Percentiles rank a stretch among this genome's conserved stretches.
These are phyloP conservation scores for Takashimella koratensis DNA, from an alignment of 1,284 basidiomycete species.

Conservation along the genomic window DNA sequence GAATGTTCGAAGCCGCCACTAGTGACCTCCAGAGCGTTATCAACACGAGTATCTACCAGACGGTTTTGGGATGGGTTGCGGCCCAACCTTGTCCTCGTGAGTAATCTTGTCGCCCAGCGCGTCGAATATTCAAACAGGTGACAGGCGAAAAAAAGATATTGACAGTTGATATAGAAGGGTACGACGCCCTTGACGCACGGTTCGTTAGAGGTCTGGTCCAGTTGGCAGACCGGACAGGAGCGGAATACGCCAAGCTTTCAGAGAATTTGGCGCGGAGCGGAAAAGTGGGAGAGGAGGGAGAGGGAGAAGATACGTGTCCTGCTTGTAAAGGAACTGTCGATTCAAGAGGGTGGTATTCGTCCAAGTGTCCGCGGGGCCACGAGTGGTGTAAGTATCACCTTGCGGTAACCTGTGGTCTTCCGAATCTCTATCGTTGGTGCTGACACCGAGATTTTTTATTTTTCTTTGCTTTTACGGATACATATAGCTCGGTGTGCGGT, in stretches of 20 bases:
- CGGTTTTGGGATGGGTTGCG: neutral
- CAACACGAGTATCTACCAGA: neutral
- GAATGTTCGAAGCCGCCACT: neutral
- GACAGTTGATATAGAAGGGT: too few relatives aligned
- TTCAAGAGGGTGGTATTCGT: neutral
- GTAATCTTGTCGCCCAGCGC: neutral
- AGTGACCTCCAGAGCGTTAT: neutral
- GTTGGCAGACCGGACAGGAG: neutral
- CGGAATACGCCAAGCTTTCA: neutral
- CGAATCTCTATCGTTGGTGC: too few relatives aligned
- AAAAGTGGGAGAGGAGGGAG: neutral
- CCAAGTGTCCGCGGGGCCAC: conserved; percentile 30
- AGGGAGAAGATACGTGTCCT: neutral
- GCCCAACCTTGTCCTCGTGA: neutral
- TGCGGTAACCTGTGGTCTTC: too few relatives aligned
- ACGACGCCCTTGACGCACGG: neutral
- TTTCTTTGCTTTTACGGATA: neutral
- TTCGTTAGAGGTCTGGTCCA: neutral
- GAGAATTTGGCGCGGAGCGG: neutral
- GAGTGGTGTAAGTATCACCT: conserved; percentile 36
- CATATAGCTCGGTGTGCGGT: conserved; percentile 34
- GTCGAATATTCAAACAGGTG: neutral
- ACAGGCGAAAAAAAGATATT: too few relatives aligned
- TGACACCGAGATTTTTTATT: too few relatives aligned
- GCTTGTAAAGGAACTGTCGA: neutral